A percentile compares a stretch with the other conserved stretches of the same genome.
Evolutionary conservation across 495 filamentous ascomycete species (phyloP).

Genomic region (Umbilicaria muhlenbergii): DNA sequence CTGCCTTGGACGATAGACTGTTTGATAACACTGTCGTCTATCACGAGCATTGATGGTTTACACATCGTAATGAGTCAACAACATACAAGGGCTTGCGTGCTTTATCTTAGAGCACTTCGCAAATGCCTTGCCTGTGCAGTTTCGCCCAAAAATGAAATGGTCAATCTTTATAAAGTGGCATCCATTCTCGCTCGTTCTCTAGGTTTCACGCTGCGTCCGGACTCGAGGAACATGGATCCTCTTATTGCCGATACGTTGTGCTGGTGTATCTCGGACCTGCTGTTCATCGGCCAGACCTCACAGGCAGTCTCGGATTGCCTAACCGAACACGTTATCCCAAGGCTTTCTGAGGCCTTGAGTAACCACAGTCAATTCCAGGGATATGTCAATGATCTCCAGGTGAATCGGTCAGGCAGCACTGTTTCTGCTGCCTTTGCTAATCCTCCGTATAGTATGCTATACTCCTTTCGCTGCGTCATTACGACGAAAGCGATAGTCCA

Average conservation of each 20-base stretch:
- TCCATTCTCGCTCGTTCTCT: neutral
- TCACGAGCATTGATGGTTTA: too few species aligned
- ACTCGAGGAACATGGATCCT: neutral
- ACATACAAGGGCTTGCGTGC: too few species aligned
- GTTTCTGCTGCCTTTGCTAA: too few species aligned
- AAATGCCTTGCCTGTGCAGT: too few species aligned
- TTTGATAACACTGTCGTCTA: too few species aligned
- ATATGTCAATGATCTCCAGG: conserved; percentile 13
- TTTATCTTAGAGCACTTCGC: too few species aligned
- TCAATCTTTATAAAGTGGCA: conserved; percentile 4
- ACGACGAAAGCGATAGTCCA: too few species aligned
- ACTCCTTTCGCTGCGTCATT: too few species aligned
- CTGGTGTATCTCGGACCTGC: conserved; percentile 7
- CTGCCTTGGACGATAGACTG: too few species aligned
- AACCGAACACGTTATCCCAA: conserved; percentile 5
- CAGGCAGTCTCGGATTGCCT: conserved; percentile 7
- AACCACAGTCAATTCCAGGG: neutral
- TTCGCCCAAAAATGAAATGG: conserved; percentile 7
- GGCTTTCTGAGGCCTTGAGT: conserved; percentile 2
- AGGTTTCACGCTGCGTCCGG: conserved; percentile 1
- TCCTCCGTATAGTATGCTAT: too few species aligned
- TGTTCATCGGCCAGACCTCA: conserved; percentile 2
- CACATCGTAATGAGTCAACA: too few species aligned
- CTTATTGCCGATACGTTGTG: conserved; percentile 2
- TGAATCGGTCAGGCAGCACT: conserved; percentile 1